Conservation (phyloP, 768 basidiomycete species). For the Pleurotus platypus region DNA sequence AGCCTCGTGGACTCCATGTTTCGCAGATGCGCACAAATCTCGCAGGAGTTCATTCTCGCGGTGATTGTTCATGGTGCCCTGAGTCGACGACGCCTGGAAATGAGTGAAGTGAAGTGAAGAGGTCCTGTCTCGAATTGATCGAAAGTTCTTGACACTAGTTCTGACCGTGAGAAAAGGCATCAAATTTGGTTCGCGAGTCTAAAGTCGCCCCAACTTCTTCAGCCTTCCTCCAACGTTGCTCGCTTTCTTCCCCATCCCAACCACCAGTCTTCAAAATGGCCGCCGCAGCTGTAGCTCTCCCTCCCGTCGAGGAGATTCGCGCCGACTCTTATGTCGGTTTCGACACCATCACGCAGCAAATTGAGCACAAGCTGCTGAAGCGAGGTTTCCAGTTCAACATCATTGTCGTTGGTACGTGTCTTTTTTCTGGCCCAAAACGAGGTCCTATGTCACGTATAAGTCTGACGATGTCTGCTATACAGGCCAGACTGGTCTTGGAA, state of each 20-base stretch:
- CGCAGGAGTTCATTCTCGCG: no score
- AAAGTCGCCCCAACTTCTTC: constrained; percentile 2
- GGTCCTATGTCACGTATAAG: constrained; percentile 7
- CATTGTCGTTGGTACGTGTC: constrained; percentile 84
- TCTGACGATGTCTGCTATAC: constrained; percentile 4
- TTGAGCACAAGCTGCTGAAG: constrained; percentile 98
- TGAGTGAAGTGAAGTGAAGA: not conserved
- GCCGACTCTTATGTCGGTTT: constrained; percentile 95
- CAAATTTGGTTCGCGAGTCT: constrained; percentile 3
- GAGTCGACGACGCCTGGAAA: not conserved
- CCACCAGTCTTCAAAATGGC: constrained; percentile 20
- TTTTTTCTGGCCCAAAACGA: not conserved
- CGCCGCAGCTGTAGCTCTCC: constrained; percentile 28
- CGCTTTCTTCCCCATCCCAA: not conserved
- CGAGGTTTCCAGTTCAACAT: constrained; percentile 99
- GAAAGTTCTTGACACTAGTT: not conserved
- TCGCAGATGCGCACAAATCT: no score
- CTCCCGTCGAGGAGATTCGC: constrained; percentile 70
- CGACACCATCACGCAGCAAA: constrained; percentile 95
- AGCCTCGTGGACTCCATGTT: no score
- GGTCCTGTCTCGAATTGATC: no score
- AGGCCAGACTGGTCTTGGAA: constrained; percentile 98
- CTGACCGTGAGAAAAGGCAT: not conserved
- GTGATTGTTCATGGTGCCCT: not conserved
- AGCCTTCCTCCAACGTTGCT: constrained; percentile 1